A percentile compares a stretch with the other conserved stretches of the same genome.
These are phyloP conservation scores for Pouteria glomerata DNA, from an alignment of 148 eudicot species.

Conservation along the genomic window DNA sequence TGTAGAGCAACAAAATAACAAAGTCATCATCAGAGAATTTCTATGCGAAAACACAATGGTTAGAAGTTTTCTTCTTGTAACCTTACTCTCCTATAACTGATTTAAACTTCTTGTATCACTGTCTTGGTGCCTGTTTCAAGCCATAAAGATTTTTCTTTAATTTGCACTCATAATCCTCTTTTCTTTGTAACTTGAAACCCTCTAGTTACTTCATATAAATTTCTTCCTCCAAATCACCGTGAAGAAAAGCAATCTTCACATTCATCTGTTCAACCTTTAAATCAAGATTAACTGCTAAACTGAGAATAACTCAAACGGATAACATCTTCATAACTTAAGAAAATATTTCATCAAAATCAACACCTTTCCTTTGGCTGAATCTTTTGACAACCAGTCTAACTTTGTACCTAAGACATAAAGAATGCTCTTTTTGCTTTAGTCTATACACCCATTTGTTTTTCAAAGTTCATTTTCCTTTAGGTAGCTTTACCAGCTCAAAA, in stretches of 20 bases:
- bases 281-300: too few species aligned
- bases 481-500: not conserved
- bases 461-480: not conserved
- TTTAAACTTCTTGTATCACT: not conserved
- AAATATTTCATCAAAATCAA: not conserved
- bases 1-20: too few species aligned
- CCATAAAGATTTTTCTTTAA: not conserved
- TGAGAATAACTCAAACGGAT: too few species aligned
- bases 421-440: too few species aligned
- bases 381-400: not conserved
- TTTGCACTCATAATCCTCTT: not conserved
- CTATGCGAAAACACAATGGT: not conserved
- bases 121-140: not conserved
- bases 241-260: not conserved
- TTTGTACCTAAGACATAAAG: not conserved
- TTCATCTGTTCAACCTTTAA: not conserved
- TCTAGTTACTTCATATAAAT: not conserved
- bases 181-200: not conserved
- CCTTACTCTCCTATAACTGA: not conserved
- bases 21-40: not conserved
- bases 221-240: not conserved
- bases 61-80: not conserved
- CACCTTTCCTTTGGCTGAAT: not conserved
- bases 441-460: not conserved
- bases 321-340: not conserved